Evolutionary conservation across 345 rosid genomes (phyloP).

Genomic region (Salix arbutifolia): DNA sequence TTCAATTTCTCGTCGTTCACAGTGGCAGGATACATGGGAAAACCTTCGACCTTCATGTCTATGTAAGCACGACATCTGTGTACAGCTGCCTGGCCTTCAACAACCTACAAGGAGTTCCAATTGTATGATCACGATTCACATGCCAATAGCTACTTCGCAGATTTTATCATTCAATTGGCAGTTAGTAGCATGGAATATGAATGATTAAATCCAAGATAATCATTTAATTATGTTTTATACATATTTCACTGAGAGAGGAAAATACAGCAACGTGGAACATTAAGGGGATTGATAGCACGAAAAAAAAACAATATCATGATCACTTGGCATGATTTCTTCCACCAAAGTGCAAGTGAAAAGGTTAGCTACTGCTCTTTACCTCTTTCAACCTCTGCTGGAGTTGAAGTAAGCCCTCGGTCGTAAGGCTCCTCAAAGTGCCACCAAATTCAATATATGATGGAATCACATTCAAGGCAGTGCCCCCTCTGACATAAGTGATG

Average conservation of each 20-base stretch:
- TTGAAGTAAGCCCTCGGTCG: slow-evolving; percentile 59
- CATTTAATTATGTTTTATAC: background rate
- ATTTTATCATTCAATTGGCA: background rate
- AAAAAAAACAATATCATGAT: background rate
- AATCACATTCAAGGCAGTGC: slow-evolving; percentile 46
- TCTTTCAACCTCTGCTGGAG: slow-evolving; percentile 61
- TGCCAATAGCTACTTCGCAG: background rate
- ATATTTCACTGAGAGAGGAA: background rate
- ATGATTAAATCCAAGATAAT: background rate
- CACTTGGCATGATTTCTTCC: background rate
- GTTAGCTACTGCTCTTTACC: slow-evolving; percentile 30
- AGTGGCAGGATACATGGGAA: slow-evolving; percentile 59
- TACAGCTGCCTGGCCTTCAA: slow-evolving; percentile 58
- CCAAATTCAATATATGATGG: slow-evolving; percentile 69
- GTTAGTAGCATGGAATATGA: background rate
- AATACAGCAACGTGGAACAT: background rate
- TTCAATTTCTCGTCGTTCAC: slow-evolving; percentile 59
- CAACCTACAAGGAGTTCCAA: slow-evolving; percentile 42
- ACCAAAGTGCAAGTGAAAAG: background rate
- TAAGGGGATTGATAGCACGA: too few species aligned
- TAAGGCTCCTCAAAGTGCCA: slow-evolving; percentile 86
- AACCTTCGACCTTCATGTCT: slow-evolving; percentile 39
- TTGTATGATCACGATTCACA: background rate
- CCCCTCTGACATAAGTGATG: slow-evolving; percentile 60
- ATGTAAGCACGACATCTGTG: slow-evolving; percentile 59